Percentiles rank a stretch among this genome's conserved stretches.
These are phyloP conservation scores for Penicillium salamii DNA, from an alignment of 495 filamentous ascomycete species.

Conservation along the genomic window DNA sequence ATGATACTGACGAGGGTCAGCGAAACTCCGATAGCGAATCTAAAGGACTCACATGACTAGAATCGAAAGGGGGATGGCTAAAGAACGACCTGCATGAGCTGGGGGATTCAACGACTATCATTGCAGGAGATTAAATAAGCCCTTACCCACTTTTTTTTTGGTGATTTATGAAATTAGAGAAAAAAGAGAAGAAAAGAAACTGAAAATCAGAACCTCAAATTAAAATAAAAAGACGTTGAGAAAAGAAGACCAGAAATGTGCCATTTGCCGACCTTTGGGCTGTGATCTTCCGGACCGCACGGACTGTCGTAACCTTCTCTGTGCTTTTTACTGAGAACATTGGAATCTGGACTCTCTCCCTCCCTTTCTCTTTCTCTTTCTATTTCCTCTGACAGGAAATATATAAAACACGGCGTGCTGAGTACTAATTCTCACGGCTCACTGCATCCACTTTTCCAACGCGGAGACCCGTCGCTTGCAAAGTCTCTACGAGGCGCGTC, in stretches of 20 bases:
- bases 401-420: too few species aligned
- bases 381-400: too few species aligned
- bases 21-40: neutral
- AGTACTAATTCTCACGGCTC: too few species aligned
- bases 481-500: constrained; percentile 12
- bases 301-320: neutral
- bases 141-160: constrained; percentile 2
- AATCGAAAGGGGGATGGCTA: neutral
- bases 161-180: too few species aligned
- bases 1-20: neutral
- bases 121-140: neutral
- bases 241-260: neutral
- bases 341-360: too few species aligned
- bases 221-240: neutral
- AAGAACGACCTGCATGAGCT: constrained; percentile 10
- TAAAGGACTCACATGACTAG: constrained; percentile 4
- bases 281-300: constrained; percentile 6
- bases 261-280: neutral
- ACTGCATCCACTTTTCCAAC: too few species aligned
- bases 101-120: neutral
- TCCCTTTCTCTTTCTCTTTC: too few species aligned
- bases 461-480: constrained; percentile 20
- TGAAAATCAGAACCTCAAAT: too few species aligned
- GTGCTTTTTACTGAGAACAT: too few species aligned
- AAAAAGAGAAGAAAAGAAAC: neutral